Evolutionary conservation across 1,284 basidiomycete species (phyloP).

Genomic region (Ceratobasidium sp.): DNA sequence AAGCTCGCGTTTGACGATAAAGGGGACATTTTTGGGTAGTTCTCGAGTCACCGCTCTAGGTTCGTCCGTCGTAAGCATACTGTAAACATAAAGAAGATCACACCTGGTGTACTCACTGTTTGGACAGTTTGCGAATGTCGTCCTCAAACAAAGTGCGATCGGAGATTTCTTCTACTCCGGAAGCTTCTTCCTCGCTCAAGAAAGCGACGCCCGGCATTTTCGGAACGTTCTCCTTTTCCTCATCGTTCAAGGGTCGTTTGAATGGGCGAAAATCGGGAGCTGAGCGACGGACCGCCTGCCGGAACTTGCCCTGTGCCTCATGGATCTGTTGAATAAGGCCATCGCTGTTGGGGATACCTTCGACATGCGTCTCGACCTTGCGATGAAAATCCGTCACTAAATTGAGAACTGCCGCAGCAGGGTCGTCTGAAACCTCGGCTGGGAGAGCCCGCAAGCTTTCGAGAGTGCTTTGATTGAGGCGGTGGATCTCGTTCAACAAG

Average conservation of each 20-base stretch:
- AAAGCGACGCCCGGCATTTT: conserved; percentile 10
- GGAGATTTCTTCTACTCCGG: neutral
- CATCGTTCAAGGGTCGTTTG: conserved; percentile 34
- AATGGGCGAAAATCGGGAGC: conserved; percentile 43
- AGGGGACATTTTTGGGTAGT: conserved; percentile 53
- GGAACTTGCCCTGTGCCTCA: conserved; percentile 33
- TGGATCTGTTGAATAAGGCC: conserved; percentile 42
- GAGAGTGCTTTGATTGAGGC: conserved; percentile 1
- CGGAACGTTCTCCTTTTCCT: conserved; percentile 23
- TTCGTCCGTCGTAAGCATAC: neutral
- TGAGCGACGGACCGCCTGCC: conserved; percentile 25
- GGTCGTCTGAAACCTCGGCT: conserved; percentile 39
- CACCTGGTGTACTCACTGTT: conserved; percentile 48
- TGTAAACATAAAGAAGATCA: neutral
- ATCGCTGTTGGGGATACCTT: conserved; percentile 40
- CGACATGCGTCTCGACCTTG: conserved; percentile 42
- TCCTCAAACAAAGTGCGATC: conserved; percentile 48
- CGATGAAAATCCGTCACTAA: conserved; percentile 43
- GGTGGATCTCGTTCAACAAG: conserved; percentile 17
- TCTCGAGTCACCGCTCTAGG: conserved; percentile 52
- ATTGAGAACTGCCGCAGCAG: conserved; percentile 42
- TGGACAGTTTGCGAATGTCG: conserved; percentile 52
- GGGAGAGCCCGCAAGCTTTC: conserved; percentile 38
- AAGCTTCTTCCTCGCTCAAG: conserved; percentile 24
- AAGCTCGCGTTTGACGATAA: conserved; percentile 49